phyloP scores from a whole-genome alignment of 2,329 filamentous ascomycete genomes.

The Daldinia eschscholtzii region DNA sequence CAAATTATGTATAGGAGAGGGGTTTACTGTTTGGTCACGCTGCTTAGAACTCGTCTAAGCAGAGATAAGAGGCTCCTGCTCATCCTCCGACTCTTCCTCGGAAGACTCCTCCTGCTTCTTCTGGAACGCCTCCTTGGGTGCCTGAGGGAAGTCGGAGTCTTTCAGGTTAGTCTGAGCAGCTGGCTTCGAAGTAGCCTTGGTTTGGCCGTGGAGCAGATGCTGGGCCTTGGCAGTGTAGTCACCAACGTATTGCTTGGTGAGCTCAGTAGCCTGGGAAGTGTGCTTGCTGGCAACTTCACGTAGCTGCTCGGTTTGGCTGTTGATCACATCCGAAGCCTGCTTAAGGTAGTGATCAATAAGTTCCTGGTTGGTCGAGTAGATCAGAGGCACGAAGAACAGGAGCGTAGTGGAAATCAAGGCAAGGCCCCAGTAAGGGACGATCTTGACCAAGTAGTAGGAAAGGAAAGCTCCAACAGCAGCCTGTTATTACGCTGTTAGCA shows the following conservation, averaged over 20 bases:
- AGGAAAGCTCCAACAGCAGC: slow-evolving; percentile 71
- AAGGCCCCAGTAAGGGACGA: slow-evolving; percentile 78
- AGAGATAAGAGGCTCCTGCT: slow-evolving; percentile 52
- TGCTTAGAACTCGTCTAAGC: slow-evolving; percentile 46
- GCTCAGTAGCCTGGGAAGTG: slow-evolving; percentile 70
- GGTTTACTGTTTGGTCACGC: slow-evolving; percentile 16
- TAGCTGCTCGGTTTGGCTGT: slow-evolving; percentile 73
- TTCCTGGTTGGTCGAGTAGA: slow-evolving; percentile 77
- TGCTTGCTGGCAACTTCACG: slow-evolving; percentile 73
- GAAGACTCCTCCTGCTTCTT: slow-evolving; percentile 14
- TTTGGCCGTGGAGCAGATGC: slow-evolving; percentile 68
- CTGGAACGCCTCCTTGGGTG: slow-evolving; percentile 55
- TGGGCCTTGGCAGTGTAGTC: slow-evolving; percentile 78
- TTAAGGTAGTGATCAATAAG: slow-evolving; percentile 74
- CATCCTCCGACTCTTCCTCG: slow-evolving; percentile 50
- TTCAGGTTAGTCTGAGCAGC: slow-evolving; percentile 55
- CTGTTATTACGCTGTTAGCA: slow-evolving; percentile 53
- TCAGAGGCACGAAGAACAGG: slow-evolving; percentile 71
- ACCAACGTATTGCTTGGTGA: slow-evolving; percentile 76
- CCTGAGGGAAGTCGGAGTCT: slow-evolving; percentile 64
- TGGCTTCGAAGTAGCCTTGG: slow-evolving; percentile 57
- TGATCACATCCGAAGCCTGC: slow-evolving; percentile 68
- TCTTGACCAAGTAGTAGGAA: slow-evolving; percentile 76
- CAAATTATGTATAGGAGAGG: slow-evolving; percentile 40
- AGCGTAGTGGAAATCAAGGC: slow-evolving; percentile 70